Conservation (phyloP, 192 early-diverging fungal genomes). For the Coemansia sp. region DNA sequence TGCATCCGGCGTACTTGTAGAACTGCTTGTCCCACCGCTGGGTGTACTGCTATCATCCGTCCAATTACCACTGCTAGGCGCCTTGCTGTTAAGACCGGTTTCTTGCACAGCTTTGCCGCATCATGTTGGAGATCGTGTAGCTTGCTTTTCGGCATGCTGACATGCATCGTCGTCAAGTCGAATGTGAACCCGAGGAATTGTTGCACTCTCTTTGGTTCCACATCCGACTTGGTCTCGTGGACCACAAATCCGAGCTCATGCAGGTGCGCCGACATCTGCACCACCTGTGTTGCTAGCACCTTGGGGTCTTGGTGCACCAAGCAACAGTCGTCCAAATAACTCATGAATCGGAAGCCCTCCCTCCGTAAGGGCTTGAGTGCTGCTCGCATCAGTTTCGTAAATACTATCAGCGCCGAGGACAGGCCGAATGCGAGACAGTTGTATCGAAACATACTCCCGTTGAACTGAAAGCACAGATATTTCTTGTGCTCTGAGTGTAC, state of each 20-base stretch:
- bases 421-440: neutral
- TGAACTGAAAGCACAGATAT: neutral
- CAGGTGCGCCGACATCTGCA: neutral
- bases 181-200: neutral
- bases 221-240: neutral
- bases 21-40: neutral
- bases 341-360: neutral
- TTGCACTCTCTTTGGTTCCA: neutral
- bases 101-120: neutral
- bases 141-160: neutral
- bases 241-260: neutral
- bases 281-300: neutral
- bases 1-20: neutral
- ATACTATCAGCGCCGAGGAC: neutral
- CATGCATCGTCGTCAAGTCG: neutral
- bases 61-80: neutral
- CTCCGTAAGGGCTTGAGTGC: neutral
- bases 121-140: neutral
- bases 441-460: neutral
- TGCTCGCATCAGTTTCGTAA: neutral
- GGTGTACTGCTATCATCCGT: neutral
- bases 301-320: neutral
- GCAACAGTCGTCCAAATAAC: neutral
- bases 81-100: neutral
- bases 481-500: neutral